Base-by-base conservation (phyloP, 495 filamentous ascomycete genomes). In the Sporormia fimetaria region DNA sequence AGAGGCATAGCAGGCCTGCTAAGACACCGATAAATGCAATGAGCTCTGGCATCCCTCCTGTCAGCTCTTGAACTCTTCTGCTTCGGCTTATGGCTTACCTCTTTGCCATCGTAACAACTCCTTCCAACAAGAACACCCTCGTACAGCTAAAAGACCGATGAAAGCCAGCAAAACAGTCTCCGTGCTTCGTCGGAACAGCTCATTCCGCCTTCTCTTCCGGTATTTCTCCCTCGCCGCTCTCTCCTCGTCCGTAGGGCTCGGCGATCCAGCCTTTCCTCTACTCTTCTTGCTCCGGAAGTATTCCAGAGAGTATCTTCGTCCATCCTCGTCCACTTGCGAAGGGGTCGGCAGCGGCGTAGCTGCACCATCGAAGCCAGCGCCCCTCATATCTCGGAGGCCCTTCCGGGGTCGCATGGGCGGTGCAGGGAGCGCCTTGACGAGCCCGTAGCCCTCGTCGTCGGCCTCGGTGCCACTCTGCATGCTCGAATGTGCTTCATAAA, bases 381-480 rank as follows among this genome's bases (percentile, higher is more conserved):
- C 53, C 27, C 46, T 54, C n/a, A 35, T 21, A 28, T 58, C 59
- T 10, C 69, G 63, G 33, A 93, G 60, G 2, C 87, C 87, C 54
- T 94, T 94, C 40, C 77, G 74, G 12, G 75, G 70, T 25, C 78
- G 69, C 11, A 70, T 40, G 18, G 73, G 78, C 1, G 87, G 81
- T 0, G 85, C 81, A 1, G 87, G 87, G 21, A 94, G 59, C 3
- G 85, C 82, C 55, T 78, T 83, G 48, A 93, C 67, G 47, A 87
- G 74, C 6, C 62, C 59, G 2, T 68, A 73, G 31, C 69, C 73
- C 57, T 94, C 86, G 66, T 94, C 87, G 54, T 94, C 83, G 11
- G 87, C 83, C 54, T 95, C 86, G 8, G 85, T 92, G 32, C 87
- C 86, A 55, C 84, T 90, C 37, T 94, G n/a, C n/a, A n/a, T n/a